Evolutionary conservation across 306 rosid genomes (phyloP).

Genomic region (Cucurbita maxima): DNA sequence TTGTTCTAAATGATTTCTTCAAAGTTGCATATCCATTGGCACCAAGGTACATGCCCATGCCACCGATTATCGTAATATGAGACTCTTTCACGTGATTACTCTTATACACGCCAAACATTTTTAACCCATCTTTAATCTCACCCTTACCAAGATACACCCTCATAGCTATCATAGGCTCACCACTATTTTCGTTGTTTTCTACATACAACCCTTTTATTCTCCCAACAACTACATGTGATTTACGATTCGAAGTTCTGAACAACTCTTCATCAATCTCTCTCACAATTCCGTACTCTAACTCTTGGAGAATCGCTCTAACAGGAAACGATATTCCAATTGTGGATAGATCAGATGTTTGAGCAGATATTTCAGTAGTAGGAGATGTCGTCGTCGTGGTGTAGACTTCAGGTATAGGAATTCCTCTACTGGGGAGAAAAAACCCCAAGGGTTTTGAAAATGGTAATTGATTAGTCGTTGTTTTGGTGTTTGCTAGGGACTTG

Average conservation of each 20-base stretch:
- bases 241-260: constrained; percentile 10
- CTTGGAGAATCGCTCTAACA: constrained; percentile 38
- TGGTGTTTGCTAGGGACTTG: constrained; percentile 17
- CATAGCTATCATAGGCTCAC: constrained; percentile 57
- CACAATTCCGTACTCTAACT: constrained; percentile 37
- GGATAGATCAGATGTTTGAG: constrained; percentile 39
- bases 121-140: constrained; percentile 33
- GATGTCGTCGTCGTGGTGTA: neutral
- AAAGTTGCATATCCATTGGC: constrained; percentile 81
- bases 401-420: constrained; percentile 31
- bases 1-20: constrained; percentile 15
- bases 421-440: constrained; percentile 32
- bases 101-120: constrained; percentile 47
- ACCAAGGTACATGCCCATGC: constrained; percentile 47
- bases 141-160: constrained; percentile 23
- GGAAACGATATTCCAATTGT: constrained; percentile 47
- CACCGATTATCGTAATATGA: constrained; percentile 76
- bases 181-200: constrained; percentile 37
- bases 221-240: constrained; percentile 23
- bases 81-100: constrained; percentile 38
- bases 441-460: constrained; percentile 50
- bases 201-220: constrained; percentile 57
- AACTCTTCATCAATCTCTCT: constrained; percentile 42
- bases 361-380: constrained; percentile 3
- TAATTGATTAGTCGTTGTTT: constrained; percentile 6